Evolutionary conservation across 2,329 filamentous ascomycete genomes (phyloP).

Genomic region (Pseudogymnoascus sp.): DNA sequence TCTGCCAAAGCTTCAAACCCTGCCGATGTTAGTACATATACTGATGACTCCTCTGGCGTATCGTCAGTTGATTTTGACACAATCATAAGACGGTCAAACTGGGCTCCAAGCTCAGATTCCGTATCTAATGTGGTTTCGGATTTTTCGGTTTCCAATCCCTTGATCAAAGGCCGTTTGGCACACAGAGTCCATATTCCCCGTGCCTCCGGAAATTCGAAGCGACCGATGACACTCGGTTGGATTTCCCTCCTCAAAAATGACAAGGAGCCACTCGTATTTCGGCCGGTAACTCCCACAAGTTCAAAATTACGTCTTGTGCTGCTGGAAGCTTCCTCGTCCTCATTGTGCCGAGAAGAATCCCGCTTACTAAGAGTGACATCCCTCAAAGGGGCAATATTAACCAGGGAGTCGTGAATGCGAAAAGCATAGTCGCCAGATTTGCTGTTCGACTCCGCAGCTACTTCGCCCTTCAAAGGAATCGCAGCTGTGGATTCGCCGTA

Average conservation of each 20-base stretch:
- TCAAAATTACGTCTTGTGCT: slow-evolving; percentile 51
- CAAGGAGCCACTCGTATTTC: slow-evolving; percentile 60
- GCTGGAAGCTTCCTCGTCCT: slow-evolving; percentile 37
- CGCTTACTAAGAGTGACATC: slow-evolving; percentile 64
- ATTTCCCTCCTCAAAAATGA: slow-evolving; percentile 73
- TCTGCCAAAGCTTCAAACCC: slow-evolving; percentile 69
- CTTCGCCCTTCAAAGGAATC: slow-evolving; percentile 33
- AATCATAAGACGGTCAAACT: slow-evolving; percentile 75
- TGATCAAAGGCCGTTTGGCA: slow-evolving; percentile 59
- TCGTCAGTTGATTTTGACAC: slow-evolving; percentile 60
- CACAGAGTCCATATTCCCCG: slow-evolving; percentile 75
- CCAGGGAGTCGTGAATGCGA: slow-evolving; percentile 66
- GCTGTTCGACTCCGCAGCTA: slow-evolving; percentile 28
- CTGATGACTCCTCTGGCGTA: slow-evolving; percentile 68
- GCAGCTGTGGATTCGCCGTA: slow-evolving; percentile 47
- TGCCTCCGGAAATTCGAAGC: slow-evolving; percentile 65
- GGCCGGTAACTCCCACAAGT: slow-evolving; percentile 54
- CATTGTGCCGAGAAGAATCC: slow-evolving; percentile 36
- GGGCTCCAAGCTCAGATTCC: slow-evolving; percentile 51
- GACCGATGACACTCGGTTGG: slow-evolving; percentile 62
- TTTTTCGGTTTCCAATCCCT: slow-evolving; percentile 46
- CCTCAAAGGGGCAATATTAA: slow-evolving; percentile 72
- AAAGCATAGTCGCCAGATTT: slow-evolving; percentile 64
- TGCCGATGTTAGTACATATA: slow-evolving; percentile 67
- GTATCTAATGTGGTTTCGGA: slow-evolving; percentile 37